Base-by-base conservation (phyloP, 2,329 filamentous ascomycete genomes). In the Alternaria sp. region DNA sequence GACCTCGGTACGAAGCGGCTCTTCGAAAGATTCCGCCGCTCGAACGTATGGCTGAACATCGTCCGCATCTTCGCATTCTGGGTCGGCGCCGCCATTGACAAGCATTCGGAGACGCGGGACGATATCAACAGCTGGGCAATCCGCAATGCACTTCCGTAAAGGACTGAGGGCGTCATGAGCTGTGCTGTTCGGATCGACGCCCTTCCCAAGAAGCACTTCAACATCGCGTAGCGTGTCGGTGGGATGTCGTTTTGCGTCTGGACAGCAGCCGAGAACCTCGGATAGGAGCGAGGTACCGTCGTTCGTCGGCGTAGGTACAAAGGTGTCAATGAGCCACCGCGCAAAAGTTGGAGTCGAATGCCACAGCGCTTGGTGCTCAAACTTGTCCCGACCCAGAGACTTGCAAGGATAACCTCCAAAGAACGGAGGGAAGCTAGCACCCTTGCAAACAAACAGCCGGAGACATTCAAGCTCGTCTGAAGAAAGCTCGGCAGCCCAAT, bases 291-390 rank as follows among this genome's bases (percentile, higher is more conserved):
- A 59, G 5, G 59, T 52, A 4, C 73, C 74, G 52, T 72, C 73
- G 2, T 53, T 62, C 4, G 52, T 60, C 0, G 65, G 55, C 1
- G 28, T 56, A 0, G 63, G 57, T 7, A 60, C 36, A 11, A 71
- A 68, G 26, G 61, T 68, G 13, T 77, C 73, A 11, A 79, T 54
- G 4, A 77, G 32, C 19, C 72, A 63, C 10, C 71, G 69, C 4
- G 73, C 71, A 17, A 72, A 28, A 13, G 40, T 56, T 9, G 75
- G 73, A 8, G 74, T 72, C 0, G 74, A 71, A 61, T 79, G 77
- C 76, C 76, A 79, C 7, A 79, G 54, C 0, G 70, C 57, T 47
- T 79, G 77, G 44, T 79, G 77, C 45, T 70, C 60, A 36, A 79
- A 78, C 0, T 70, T 76, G 4, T 67, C 57, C 21, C 67, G 61